A percentile compares a stretch with the other conserved stretches of the same genome.
Conservation (phyloP, 352 stramenopile genomes). For the Pythium aquatile region DNA sequence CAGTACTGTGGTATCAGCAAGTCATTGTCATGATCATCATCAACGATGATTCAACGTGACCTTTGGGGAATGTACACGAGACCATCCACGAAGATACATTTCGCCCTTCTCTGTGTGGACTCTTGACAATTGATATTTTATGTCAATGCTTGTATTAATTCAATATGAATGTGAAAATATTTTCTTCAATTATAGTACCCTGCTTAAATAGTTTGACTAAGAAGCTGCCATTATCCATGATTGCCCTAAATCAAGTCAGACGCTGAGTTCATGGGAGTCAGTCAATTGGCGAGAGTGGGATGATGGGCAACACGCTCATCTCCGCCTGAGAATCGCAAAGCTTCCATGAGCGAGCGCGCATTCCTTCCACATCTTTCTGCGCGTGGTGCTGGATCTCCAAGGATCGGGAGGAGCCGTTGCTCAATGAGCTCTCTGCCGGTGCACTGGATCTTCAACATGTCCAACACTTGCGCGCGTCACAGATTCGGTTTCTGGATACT, state of each 20-base stretch:
- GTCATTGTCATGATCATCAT: neutral
- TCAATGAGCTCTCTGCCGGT: neutral
- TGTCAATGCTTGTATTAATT: no score
- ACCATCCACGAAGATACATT: conserved; percentile 1
- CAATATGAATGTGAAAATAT: no score
- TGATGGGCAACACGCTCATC: neutral
- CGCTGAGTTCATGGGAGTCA: neutral
- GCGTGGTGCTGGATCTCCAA: neutral
- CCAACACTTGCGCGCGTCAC: neutral
- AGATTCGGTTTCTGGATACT: neutral
- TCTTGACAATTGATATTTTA: no score
- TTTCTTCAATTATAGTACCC: neutral
- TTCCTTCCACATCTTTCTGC: neutral
- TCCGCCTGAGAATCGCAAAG: neutral
- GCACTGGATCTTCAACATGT: conserved; percentile 1
- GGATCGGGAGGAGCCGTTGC: neutral
- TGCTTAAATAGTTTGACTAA: neutral
- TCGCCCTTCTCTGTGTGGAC: no score
- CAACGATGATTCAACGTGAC: neutral
- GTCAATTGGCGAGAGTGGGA: neutral
- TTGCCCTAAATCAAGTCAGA: neutral
- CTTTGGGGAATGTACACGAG: neutral
- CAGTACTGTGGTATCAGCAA: no score
- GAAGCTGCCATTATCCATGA: neutral
- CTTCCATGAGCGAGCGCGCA: neutral